phyloP scores from a whole-genome alignment of 176 grass and related monocot species.

The maize (Zea mays) region Zm-B73-REFERENCE-NAM-5.0 NC_050097.1:234345501-234346000 shows the following conservation, averaged over 20 bases:
- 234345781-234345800: slow-evolving; percentile 22
- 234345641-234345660: slow-evolving; percentile 64
- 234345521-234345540: slow-evolving; percentile 78
- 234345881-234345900: slow-evolving; percentile 41
- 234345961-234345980: slow-evolving; percentile 58
- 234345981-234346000: slow-evolving; percentile 45
- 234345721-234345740: slow-evolving; percentile 16
- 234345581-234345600: slow-evolving; percentile 59
- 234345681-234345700: slow-evolving; percentile 53
- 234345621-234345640: slow-evolving; percentile 39
- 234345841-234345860: slow-evolving; percentile 43
- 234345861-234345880: slow-evolving; percentile 58
- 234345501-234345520: slow-evolving; percentile 65
- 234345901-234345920: slow-evolving; percentile 63
- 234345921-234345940: slow-evolving; percentile 35
- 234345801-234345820: slow-evolving; percentile 48
- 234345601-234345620: slow-evolving; percentile 48
- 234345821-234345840: slow-evolving; percentile 35
- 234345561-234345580: slow-evolving; percentile 66
- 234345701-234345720: slow-evolving; percentile 35
- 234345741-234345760: slow-evolving; percentile 46
- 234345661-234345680: slow-evolving; percentile 40
- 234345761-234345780: slow-evolving; percentile 55
- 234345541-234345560: slow-evolving; percentile 54
- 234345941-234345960: slow-evolving; percentile 45